phyloP scores from a whole-genome alignment of 768 basidiomycete species.

The Serendipita vermifera region DNA sequence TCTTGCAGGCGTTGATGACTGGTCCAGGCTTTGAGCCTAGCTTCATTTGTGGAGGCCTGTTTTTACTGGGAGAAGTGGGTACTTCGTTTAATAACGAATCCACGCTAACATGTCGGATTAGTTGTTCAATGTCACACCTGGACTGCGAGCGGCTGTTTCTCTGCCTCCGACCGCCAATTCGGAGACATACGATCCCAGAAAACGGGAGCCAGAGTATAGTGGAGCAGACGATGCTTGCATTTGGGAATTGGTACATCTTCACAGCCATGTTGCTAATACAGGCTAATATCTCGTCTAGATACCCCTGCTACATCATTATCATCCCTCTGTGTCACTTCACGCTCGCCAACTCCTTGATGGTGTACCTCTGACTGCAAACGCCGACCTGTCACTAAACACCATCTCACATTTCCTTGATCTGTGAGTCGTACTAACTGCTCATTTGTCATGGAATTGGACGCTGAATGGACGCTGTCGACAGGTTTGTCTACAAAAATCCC shows the following conservation, averaged over 20 bases:
- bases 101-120: constrained; percentile 11
- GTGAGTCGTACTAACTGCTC: neutral
- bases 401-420: constrained; percentile 91
- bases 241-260: constrained; percentile 71
- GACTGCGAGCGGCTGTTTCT: constrained; percentile 26
- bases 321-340: constrained; percentile 80
- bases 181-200: constrained; percentile 62
- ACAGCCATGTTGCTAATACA: neutral
- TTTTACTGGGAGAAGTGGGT: constrained; percentile 73
- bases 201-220: constrained; percentile 81
- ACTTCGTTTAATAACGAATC: neutral
- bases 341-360: constrained; percentile 65
- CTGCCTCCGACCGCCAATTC: constrained; percentile 13
- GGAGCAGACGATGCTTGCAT: constrained; percentile 66
- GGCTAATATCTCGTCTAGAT: constrained; percentile 31
- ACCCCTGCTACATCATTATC: constrained; percentile 74
- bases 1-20: constrained; percentile 63
- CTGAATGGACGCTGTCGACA: neutral
- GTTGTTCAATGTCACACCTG: constrained; percentile 34
- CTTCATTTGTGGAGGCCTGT: constrained; percentile 81
- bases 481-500: constrained; percentile 90
- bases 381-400: constrained; percentile 86
- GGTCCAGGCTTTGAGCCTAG: constrained; percentile 66
- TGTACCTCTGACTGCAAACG: constrained; percentile 62
- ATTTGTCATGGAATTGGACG: neutral